Base-by-base conservation (phyloP, 495 filamentous ascomycete species). In the Annulohypoxylon stygium region DNA sequence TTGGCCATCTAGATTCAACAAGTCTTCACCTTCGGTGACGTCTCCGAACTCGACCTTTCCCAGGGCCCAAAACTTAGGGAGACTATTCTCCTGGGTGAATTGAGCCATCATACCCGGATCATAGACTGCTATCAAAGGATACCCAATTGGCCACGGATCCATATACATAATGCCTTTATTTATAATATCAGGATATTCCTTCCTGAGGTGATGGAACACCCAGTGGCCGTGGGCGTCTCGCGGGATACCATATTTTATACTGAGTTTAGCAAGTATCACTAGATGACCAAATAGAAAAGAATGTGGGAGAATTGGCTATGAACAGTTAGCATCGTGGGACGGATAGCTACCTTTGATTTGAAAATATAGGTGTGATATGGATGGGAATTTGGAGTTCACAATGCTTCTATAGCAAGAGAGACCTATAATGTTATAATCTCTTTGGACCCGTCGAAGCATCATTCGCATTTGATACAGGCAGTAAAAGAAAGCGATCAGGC, bases 71-170 rank as follows among this genome's bases (percentile, higher is more conserved):
- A 66, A 71, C 68, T 86, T 85, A 25, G 78, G 81, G 16, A 81
- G 69, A 10, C 76, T 77, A 16, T 69, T 66, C 18, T 78, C 73
- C 53, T 75, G 67, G 7, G 69, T 82, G 55, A 83, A 72, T 41
- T 86, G 80, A 12, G 71, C 53, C 65, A 78, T 75, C 43, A 82
- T 75, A 9, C 79, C 76, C 8, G 82, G 74, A 61, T 82, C 55
- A 53, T 77, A 73, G 16, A 83, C 78, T 2, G 75, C 74, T 10
- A 86, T 20, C 58, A 82, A 81, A 2, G 79, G 78, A 3, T 67
- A 60, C 16, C 63, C 65, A 9, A 84, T 74, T 8, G 85, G 85
- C 84, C 84, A 87, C 3, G 69, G 58, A 62, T 86, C 85, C n/a
- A 86, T 8, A 68, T 86, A 84, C 65, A 83, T 50, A 10, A 83